Base-by-base conservation (phyloP, 1,284 basidiomycete genomes). In the Ustilago lituana region DNA sequence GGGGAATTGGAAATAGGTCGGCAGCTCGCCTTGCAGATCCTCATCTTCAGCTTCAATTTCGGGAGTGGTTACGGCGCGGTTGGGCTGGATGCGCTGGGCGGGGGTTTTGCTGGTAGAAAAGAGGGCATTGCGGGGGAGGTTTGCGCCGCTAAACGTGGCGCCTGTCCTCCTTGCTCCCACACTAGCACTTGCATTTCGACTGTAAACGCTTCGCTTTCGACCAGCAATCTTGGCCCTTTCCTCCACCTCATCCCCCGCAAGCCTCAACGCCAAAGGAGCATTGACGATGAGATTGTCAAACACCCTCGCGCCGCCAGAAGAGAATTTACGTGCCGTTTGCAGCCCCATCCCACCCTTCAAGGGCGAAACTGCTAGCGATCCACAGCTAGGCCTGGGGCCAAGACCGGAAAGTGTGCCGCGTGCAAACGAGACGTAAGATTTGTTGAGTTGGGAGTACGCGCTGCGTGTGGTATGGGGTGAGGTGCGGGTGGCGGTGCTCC, bases 281-380 rank as follows among this genome's bases (percentile, higher is more conserved):
- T 73, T 57, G 9, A 63, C 63, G 19, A 73, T 47, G 11, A 73
- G 43, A 19, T 65, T 55, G 22, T 69, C 71, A 38, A 70, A 65
- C 26, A 63, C 53, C 26, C 62, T 43, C 15, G 60, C 61, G 11
- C 70, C 54, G 19, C 59, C 58, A 15, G 27, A 41, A 0, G 61
- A 65, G 36, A 73, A 73, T 11, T 70, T 58, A 14, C 71, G 22
- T 6, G 66, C 47, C 0, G 41, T 43, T 20, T 73, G 66, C 24
- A 73, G 36, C 0, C 71, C 71, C 2, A 60, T 39, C 1, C 56
- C 60, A 2, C 60, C 66, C 9, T 46, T 24, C n/a, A 69, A n/a
- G 3, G 66, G 63, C 4, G 60, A 55, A 11, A 51, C 2, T 0
- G 49, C 10, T 4, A 73, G 49, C 7, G 20, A 29, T 1, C 70